These are phyloP conservation scores for Yamadazyma triangularis DNA, from an alignment of 1,139 yeast genomes.

Conservation along the genomic window DNA sequence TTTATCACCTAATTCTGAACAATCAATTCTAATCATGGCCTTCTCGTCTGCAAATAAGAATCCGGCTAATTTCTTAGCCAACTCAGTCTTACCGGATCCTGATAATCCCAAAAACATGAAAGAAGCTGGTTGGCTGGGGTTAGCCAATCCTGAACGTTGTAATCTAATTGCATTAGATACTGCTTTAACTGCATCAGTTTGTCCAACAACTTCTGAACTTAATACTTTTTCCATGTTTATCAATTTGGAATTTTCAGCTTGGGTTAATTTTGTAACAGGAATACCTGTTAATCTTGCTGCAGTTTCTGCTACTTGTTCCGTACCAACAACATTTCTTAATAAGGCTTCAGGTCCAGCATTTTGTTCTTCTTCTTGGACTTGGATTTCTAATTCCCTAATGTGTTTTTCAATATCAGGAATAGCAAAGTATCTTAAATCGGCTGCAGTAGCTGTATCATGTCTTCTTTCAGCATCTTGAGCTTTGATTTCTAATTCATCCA, in stretches of 20 bases:
- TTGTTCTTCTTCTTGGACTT: conserved; percentile 70
- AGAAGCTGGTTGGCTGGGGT: conserved; percentile 95
- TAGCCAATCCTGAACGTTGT: conserved; percentile 91
- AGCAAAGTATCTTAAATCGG: conserved; percentile 94
- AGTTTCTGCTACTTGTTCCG: conserved; percentile 93
- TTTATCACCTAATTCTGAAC: conserved; percentile 93
- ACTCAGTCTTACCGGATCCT: conserved; percentile 97
- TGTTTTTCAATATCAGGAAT: conserved; percentile 85
- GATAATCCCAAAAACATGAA: conserved; percentile 92
- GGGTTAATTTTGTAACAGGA: conserved; percentile 95
- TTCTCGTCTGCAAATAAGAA: conserved; percentile 93
- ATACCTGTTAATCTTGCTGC: conserved; percentile 97
- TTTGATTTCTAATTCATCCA: conserved; percentile 88
- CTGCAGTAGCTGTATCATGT: conserved; percentile 90
- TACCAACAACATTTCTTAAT: conserved; percentile 84
- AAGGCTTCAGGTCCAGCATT: conserved; percentile 55
- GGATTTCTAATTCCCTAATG: conserved; percentile 68
- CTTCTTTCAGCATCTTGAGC: conserved; percentile 97
- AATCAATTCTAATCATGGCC: conserved; percentile 95
- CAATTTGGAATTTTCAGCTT: conserved; percentile 90
- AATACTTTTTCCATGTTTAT: conserved; percentile 91
- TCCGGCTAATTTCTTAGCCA: conserved; percentile 94
- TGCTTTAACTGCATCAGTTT: conserved; percentile 91
- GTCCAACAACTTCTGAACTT: conserved; percentile 86
- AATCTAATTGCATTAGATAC: conserved; percentile 93